Conservation (phyloP, 2,329 filamentous ascomycete species). For the Diatrype stigma region DNA sequence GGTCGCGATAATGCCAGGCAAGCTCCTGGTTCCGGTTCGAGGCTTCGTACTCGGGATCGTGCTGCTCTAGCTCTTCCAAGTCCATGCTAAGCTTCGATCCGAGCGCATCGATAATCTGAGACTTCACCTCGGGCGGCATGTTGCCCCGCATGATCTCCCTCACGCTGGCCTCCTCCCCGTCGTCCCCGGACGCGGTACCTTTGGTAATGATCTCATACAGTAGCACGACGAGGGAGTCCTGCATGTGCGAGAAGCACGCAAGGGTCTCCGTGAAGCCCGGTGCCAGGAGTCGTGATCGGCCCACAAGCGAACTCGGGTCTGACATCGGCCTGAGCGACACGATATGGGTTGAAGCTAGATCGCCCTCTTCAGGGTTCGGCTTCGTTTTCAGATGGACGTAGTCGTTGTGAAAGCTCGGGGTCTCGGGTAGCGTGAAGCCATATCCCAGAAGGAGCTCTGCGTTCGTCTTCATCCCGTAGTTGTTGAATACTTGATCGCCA, state of each 20-base stretch:
- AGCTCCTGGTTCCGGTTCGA: slow-evolving; percentile 42
- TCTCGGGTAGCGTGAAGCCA: slow-evolving; percentile 53
- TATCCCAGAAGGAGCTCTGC: slow-evolving; percentile 64
- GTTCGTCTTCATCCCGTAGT: slow-evolving; percentile 72
- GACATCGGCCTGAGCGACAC: slow-evolving; percentile 48
- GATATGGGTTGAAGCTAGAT: slow-evolving; percentile 30
- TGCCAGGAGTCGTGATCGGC: slow-evolving; percentile 34
- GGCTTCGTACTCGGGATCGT: slow-evolving; percentile 34
- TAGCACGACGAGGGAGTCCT: slow-evolving; percentile 50
- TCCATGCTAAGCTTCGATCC: slow-evolving; percentile 35
- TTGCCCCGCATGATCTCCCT: slow-evolving; percentile 40
- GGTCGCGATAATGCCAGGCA: slow-evolving; percentile 44
- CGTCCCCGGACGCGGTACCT: slow-evolving; percentile 4
- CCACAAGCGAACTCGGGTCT: slow-evolving; percentile 45
- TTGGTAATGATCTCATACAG: slow-evolving; percentile 35
- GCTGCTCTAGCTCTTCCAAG: slow-evolving; percentile 42
- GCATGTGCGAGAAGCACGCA: slow-evolving; percentile 44
- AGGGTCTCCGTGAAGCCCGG: slow-evolving; percentile 30
- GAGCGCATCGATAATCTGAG: slow-evolving; percentile 30
- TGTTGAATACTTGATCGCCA: slow-evolving; percentile 51
- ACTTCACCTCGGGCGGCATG: slow-evolving; percentile 35
- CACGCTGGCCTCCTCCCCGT: slow-evolving; percentile 23
- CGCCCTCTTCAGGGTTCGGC: slow-evolving; percentile 23
- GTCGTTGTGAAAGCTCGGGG: slow-evolving; percentile 51
- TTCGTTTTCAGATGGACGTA: slow-evolving; percentile 54